Percentiles rank a stretch among this genome's conserved stretches.
phyloP scores from a whole-genome alignment of 305 asterid species.

The Solanum hybrid region DNA sequence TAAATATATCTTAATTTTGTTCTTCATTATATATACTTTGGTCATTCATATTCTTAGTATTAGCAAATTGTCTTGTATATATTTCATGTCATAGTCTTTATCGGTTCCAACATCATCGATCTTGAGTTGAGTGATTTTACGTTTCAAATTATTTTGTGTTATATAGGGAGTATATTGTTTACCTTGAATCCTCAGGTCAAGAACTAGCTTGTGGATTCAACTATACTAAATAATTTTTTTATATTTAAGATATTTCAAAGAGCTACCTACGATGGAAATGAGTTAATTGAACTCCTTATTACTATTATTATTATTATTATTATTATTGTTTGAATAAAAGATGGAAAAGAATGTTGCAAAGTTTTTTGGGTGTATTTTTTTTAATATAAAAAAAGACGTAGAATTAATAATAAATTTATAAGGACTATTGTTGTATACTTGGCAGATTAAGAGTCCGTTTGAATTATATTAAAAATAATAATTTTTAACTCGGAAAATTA shows the following conservation, averaged over 20 bases:
- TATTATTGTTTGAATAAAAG: neutral
- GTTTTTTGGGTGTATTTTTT: neutral
- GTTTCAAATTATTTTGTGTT: neutral
- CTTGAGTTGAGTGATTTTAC: neutral
- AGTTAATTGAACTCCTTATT: neutral
- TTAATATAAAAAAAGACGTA: neutral
- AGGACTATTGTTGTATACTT: neutral
- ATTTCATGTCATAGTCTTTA: neutral
- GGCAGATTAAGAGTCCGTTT: neutral
- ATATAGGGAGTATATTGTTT: neutral
- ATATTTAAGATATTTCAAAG: neutral
- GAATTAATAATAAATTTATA: neutral
- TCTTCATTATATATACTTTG: neutral
- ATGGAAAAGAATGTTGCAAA: neutral
- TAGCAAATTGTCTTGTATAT: neutral
- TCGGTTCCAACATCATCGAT: neutral
- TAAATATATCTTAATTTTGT: neutral
- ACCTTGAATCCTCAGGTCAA: neutral
- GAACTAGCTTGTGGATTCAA: neutral
- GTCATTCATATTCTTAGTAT: neutral
- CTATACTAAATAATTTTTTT: neutral
- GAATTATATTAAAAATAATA: too few species aligned
- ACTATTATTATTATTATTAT: too few species aligned
- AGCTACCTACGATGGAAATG: neutral
- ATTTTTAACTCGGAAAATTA: too few species aligned